These are phyloP conservation scores for Pythium sukuiense DNA, from an alignment of 352 stramenopile species.

Conservation along the genomic window DNA sequence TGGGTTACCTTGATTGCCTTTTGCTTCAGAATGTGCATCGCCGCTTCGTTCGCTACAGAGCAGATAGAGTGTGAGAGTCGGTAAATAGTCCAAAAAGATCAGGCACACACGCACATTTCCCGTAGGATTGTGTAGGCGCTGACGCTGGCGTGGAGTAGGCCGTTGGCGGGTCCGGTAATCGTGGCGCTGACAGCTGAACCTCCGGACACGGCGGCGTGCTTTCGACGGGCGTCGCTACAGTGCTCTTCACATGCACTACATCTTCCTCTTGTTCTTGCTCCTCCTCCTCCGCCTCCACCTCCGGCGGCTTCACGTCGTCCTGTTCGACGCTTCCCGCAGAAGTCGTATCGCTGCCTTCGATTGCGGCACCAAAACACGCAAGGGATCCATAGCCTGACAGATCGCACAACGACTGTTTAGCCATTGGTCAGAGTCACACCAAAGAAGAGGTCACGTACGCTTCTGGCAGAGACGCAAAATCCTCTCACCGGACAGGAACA, in stretches of 20 bases:
- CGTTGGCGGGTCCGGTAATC: neutral
- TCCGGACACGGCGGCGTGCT: neutral
- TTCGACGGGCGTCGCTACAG: neutral
- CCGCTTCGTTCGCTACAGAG: conserved; percentile 22
- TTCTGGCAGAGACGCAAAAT: conserved; percentile 24
- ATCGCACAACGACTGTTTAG: too few species aligned
- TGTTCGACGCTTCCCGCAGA: neutral
- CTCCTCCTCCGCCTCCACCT: too few species aligned
- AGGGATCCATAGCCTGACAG: conserved; percentile 19
- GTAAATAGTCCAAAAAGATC: neutral
- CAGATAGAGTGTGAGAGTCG: neutral
- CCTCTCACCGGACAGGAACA: conserved; percentile 9
- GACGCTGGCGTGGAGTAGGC: neutral
- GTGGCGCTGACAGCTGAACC: neutral
- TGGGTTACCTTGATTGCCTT: neutral
- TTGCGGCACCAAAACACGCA: conserved; percentile 22
- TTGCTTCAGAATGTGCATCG: conserved; percentile 7
- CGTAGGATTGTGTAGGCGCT: neutral
- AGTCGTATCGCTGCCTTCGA: conserved; percentile 12
- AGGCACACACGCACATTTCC: conserved; percentile 27
- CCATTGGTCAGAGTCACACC: too few species aligned
- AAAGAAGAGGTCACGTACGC: conserved; percentile 11
- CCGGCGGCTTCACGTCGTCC: neutral
- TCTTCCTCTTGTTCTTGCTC: neutral
- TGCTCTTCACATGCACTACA: neutral